These are phyloP conservation scores for Tricholomella constricta DNA, from an alignment of 768 basidiomycete species.

Conservation along the genomic window DNA sequence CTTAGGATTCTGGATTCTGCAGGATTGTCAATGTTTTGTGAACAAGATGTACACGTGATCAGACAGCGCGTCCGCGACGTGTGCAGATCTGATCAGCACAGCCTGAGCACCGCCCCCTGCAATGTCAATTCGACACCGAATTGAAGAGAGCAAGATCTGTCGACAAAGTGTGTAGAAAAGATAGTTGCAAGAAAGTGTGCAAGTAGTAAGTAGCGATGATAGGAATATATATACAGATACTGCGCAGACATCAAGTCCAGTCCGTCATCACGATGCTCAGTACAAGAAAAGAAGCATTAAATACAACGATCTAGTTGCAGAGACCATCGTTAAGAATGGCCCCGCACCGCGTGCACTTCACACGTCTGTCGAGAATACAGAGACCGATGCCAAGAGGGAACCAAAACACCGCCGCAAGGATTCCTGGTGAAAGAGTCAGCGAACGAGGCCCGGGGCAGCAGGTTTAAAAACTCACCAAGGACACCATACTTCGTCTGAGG, in stretches of 20 bases:
- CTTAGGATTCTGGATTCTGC: no score
- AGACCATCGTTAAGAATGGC: slow-evolving; percentile 43
- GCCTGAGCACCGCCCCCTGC: no score
- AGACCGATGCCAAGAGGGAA: slow-evolving; percentile 82
- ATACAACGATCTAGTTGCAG: slow-evolving; percentile 32
- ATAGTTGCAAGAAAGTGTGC: background rate
- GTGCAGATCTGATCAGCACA: no score
- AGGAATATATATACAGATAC: background rate
- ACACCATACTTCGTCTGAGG: slow-evolving; percentile 66
- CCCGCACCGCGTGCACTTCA: slow-evolving; percentile 61
- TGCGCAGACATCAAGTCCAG: background rate
- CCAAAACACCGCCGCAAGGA: slow-evolving; percentile 84
- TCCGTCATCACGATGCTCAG: slow-evolving; percentile 1
- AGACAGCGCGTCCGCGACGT: no score
- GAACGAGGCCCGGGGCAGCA: background rate
- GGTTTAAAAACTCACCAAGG: slow-evolving; percentile 51
- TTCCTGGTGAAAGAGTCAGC: slow-evolving; percentile 42
- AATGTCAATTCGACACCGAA: no score
- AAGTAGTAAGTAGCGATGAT: background rate
- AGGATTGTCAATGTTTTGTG: no score
- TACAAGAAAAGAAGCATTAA: background rate
- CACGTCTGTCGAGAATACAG: slow-evolving; percentile 73
- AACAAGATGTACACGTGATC: no score
- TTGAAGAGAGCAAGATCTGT: no score
- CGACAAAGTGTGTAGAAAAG: background rate